These are phyloP conservation scores for Cryptococcus neoformans DNA, from an alignment of 1,284 basidiomycete genomes.

Conservation along the genomic window DNA sequence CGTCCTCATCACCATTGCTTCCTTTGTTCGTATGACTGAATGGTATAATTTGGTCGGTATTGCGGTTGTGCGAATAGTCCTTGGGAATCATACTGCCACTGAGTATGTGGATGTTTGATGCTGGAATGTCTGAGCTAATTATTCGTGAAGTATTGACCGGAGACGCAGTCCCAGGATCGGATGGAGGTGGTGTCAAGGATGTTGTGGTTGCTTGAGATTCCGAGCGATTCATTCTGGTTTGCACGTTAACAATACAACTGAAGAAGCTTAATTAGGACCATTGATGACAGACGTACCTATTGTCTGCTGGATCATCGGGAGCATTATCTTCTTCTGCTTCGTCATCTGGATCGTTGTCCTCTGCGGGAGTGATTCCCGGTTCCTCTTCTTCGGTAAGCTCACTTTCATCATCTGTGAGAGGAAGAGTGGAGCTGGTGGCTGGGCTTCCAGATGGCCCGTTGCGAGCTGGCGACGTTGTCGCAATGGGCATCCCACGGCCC, in stretches of 20 bases:
- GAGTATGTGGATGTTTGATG: not conserved
- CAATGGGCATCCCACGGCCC: slow-evolving; percentile 28
- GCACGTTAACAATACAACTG: not conserved
- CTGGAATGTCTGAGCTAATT: not conserved
- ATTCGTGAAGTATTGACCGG: not conserved
- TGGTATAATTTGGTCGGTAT: no score
- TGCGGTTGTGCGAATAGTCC: no score
- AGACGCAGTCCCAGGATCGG: slow-evolving; percentile 5
- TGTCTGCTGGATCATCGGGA: no score
- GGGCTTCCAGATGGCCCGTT: slow-evolving; percentile 7
- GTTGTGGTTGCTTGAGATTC: slow-evolving; percentile 11
- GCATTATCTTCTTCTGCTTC: not conserved
- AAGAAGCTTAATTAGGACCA: not conserved
- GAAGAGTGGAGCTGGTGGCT: slow-evolving; percentile 15
- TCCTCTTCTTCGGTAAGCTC: slow-evolving; percentile 7
- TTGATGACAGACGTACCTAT: no score
- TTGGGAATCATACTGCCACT: not conserved
- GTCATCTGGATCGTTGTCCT: not conserved
- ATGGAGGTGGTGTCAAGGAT: slow-evolving; percentile 16
- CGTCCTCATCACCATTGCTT: slow-evolving; percentile 5
- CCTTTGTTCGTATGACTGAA: not conserved
- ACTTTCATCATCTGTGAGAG: slow-evolving; percentile 16
- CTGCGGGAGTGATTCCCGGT: slow-evolving; percentile 33
- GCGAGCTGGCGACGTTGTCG: slow-evolving; percentile 22
- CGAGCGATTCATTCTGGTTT: no score